Evolutionary conservation across 108 stramenopile species (phyloP), one percentile per base, ranked within the genome.

Genomic region (Cyclotella cryptica): DNA sequence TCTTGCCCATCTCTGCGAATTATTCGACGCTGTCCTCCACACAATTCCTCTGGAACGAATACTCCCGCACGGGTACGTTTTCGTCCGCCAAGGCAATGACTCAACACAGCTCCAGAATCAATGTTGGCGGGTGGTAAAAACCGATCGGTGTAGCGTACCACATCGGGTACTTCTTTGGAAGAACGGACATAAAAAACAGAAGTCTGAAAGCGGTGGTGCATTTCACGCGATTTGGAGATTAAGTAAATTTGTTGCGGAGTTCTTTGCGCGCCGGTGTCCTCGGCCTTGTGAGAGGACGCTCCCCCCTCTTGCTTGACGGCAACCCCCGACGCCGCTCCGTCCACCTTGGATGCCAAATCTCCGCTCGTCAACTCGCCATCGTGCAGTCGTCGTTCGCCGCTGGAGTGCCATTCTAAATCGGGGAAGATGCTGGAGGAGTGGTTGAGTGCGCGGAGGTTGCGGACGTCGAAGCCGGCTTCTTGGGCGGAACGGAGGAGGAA

Each of bases 401-500:
- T 76, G 0, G 88, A 89, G 75, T 92, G 86, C 83, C 85, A 87
- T 26, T 77, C 49, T 30, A 85, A 80, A 62, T 88, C 86, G 9
- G 89, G 84, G 65, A 85, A 92, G 21, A 89, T 80, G 19, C 80
- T 78, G 29, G 78, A 77, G 40, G 87, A 72, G 13, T 5, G 22
- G 28, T 86, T 86, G 30, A 88, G 65, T n/a, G 62, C 61, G 21
- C 80, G 69, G 17, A 89, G 65, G 75, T 88, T 88, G 43, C 78
- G 77, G 0, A 83, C 82, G 74, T 88, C 91, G 52, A 92, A 66
- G 14, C 91, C 91, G 61, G 86, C 83, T 80, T 92, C 91, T 75
- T 88, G 74, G 0, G 91, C 91, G 0, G 91, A 89, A 63, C 88
- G 66, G 59, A 87, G 77, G 47, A 91, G 80, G 59, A 88, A 79